Base-by-base conservation (phyloP, 1,284 basidiomycete species). In the Apiotrichum gamsii region DNA sequence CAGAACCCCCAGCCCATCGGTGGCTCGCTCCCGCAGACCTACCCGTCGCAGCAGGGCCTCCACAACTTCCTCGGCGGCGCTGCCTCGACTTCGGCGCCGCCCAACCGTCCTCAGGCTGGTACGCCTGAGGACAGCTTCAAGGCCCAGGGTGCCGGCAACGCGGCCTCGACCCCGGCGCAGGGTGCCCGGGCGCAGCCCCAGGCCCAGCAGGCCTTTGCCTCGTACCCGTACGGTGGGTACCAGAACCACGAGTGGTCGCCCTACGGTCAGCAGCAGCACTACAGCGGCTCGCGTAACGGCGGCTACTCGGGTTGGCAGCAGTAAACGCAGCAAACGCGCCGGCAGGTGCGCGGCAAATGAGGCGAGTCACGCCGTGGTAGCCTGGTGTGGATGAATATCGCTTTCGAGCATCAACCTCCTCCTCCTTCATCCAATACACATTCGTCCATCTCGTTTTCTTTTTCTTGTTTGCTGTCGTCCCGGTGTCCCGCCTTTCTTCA, bases 61-160 rank as follows among this genome's bases (percentile, higher is more conserved):
- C 63, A 69, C 58, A 57, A 56, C 47, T 65, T 57, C 57, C 50
- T 65, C 34, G 61, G 64, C 48, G 54, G 57, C 20, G 52, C 56
- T 51, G 43, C 51, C 11, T 47, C 56, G 10, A 32, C 39, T 20
- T 48, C 36, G 33, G 51, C 33, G 39, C 54, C 51, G 44, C 46
- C 52, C 37, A 45, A 50, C 37, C 55, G 64, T 43, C 59, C 59
- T 29, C 58, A 65, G 50, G 51, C 62, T 14, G 52, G 57, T 14
- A 67, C 63, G 5, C 63, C 67, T 28, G 67, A 68, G 21, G 69
- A 71, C 39, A 60, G 58, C 23, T 71, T 64, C 63, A 71, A 71
- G 56, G 52, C 56, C n/a, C 46, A 44, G 35, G 37, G 38, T 13
- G 49, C 58, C 23, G 24, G 31, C 44, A 48, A 43, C 45, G 45